These are phyloP conservation scores for Geopyxis carbonaria DNA, from an alignment of 495 filamentous ascomycete species.

Conservation along the genomic window DNA sequence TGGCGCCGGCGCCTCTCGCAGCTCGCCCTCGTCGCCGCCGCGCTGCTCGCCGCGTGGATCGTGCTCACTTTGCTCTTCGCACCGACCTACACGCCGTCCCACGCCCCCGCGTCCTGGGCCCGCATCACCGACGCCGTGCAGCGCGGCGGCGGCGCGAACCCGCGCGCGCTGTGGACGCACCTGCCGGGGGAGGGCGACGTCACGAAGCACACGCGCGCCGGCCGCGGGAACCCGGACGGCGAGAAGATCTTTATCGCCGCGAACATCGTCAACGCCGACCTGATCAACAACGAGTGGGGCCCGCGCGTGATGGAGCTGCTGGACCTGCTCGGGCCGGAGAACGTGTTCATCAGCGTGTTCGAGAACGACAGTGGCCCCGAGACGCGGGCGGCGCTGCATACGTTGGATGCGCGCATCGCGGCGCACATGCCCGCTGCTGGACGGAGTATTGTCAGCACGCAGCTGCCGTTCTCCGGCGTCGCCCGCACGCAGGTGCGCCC, in stretches of 20 bases:
- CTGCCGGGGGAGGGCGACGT: slow-evolving; percentile 12
- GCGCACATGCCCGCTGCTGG: slow-evolving; percentile 40
- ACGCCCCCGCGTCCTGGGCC: slow-evolving; percentile 35
- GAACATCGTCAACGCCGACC: slow-evolving; percentile 48
- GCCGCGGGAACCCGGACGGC: slow-evolving; percentile 43
- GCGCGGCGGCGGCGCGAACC: slow-evolving; percentile 15
- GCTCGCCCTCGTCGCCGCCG: no score
- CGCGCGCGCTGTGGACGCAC: slow-evolving; percentile 12
- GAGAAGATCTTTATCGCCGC: slow-evolving; percentile 63
- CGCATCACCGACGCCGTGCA: slow-evolving; percentile 27
- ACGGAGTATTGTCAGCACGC: slow-evolving; percentile 24
- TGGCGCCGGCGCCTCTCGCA: no score
- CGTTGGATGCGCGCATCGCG: slow-evolving; percentile 27
- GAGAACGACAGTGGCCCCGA: slow-evolving; percentile 48
- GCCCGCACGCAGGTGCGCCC: slow-evolving; percentile 42
- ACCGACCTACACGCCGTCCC: slow-evolving; percentile 43
- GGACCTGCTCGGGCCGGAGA: slow-evolving; percentile 38
- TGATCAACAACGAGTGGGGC: slow-evolving; percentile 53
- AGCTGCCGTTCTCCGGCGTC: slow-evolving; percentile 28
- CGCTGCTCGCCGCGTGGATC: slow-evolving; percentile 14
- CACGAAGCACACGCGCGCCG: slow-evolving; percentile 27
- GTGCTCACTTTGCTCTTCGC: slow-evolving; percentile 36
- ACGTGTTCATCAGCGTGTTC: slow-evolving; percentile 45
- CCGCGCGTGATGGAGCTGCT: slow-evolving; percentile 43
- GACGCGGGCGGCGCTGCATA: slow-evolving; percentile 29